Conservation (phyloP, 2,329 filamentous ascomycete genomes). For the Emydomyces testavorans region DNA sequence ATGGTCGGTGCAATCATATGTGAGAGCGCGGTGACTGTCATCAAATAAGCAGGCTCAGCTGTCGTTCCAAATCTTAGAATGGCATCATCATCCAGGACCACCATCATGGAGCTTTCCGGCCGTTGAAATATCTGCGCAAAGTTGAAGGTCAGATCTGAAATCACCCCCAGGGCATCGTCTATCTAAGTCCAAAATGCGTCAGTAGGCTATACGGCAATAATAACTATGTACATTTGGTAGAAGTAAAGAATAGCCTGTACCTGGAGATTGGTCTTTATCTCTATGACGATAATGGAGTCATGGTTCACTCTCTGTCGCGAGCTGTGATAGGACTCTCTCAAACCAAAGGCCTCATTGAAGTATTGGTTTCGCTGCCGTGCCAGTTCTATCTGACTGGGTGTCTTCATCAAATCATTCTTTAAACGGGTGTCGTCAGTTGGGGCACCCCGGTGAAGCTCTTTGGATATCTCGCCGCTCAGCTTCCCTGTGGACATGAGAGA, state of each 20-base stretch:
- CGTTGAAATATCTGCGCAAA: slow-evolving; percentile 66
- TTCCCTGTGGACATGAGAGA: background rate
- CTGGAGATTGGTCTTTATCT: slow-evolving; percentile 53
- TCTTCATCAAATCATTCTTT: slow-evolving; percentile 9
- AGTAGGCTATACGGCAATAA: slow-evolving; percentile 12
- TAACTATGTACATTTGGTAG: background rate
- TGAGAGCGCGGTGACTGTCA: slow-evolving; percentile 61
- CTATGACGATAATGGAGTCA: slow-evolving; percentile 50
- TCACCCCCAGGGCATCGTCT: slow-evolving; percentile 61
- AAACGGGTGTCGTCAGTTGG: slow-evolving; percentile 11
- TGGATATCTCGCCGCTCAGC: slow-evolving; percentile 4
- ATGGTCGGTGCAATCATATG: slow-evolving; percentile 57
- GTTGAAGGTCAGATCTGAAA: slow-evolving; percentile 60
- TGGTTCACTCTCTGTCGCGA: slow-evolving; percentile 40
- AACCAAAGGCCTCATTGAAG: slow-evolving; percentile 32
- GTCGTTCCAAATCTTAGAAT: slow-evolving; percentile 64
- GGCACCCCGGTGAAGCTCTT: slow-evolving; percentile 13
- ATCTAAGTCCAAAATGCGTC: slow-evolving; percentile 42
- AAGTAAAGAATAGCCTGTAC: slow-evolving; percentile 29
- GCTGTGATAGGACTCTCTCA: slow-evolving; percentile 27
- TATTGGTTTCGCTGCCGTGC: slow-evolving; percentile 29
- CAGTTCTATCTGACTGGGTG: slow-evolving; percentile 19
- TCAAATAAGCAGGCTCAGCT: slow-evolving; percentile 66
- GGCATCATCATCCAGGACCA: slow-evolving; percentile 63
- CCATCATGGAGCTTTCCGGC: slow-evolving; percentile 59